phyloP scores from a whole-genome alignment of 257 asterid species.

The Ilex aquifolium region DNA sequence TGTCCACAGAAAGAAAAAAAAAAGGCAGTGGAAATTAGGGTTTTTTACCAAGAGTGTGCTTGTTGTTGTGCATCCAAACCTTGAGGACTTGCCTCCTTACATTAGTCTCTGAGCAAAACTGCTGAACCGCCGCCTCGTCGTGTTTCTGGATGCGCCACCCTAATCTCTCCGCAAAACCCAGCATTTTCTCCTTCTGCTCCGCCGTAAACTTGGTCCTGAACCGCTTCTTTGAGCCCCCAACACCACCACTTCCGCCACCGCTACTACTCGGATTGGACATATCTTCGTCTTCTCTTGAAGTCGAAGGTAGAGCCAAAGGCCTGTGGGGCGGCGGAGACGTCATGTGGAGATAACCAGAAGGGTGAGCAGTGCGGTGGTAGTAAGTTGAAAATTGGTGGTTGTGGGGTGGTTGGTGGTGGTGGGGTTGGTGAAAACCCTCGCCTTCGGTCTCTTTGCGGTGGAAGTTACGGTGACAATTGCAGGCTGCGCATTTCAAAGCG shows the following conservation, averaged over 20 bases:
- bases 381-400: constrained; percentile 21
- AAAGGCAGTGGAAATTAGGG: constrained; percentile 14
- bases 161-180: constrained; percentile 38
- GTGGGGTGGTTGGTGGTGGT: constrained; percentile 1
- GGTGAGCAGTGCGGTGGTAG: constrained; percentile 20
- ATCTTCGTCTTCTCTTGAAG: constrained; percentile 38
- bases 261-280: constrained; percentile 42
- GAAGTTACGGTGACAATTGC: constrained; percentile 81
- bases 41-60: constrained; percentile 44
- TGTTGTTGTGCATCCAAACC: constrained; percentile 78
- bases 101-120: constrained; percentile 50
- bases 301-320: constrained; percentile 25
- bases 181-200: constrained; percentile 56
- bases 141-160: constrained; percentile 53
- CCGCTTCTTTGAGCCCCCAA: constrained; percentile 35
- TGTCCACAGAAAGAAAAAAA: background rate
- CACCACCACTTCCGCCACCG: constrained; percentile 15
- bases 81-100: constrained; percentile 51
- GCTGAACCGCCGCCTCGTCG: constrained; percentile 38
- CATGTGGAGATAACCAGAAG: constrained; percentile 33
- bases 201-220: constrained; percentile 44
- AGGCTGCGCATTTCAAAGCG: constrained; percentile 68
- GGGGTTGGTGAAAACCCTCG: constrained; percentile 19
- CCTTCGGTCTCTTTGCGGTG: constrained; percentile 55
- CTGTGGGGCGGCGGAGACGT: constrained; percentile 10